Base-by-base conservation (phyloP, 257 asterid genomes). In the Echium plantagineum region DNA sequence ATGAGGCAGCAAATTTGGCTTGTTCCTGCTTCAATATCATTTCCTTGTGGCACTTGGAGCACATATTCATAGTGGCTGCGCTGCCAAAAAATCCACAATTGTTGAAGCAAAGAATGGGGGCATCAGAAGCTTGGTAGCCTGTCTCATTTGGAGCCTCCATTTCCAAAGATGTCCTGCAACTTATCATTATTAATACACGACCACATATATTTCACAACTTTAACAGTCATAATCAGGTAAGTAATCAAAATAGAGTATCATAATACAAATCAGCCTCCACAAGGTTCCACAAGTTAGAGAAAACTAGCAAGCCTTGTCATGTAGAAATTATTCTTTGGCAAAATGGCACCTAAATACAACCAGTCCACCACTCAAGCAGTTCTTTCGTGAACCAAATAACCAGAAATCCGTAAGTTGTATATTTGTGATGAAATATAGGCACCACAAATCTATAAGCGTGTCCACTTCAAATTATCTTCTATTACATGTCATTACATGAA, bases 11-110 rank as follows among this genome's bases (percentile, higher is more conserved):
- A 35, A 81, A 60, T 65, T 78, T 71, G 22, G 80, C 73, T 57
- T 75, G 82, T 60, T 78, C 78, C 68, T 78, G 78, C 58, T 78
- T 78, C 66, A 78, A 52, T n/a, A 75, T 51, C 66, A 74, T 69
- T 69, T 78, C 84, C 61, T 81, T 78, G 56, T 81, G 83, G 63
- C 87, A 81, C 66, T 81, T 81, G 59, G 87, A 81, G 63, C 84
- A 81, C 87, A 81, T 81, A 35, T 81, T 75, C 84, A 78, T 81
- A 26, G 84, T 81, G 16, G 87, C 73, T 5, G 82, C 76, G 52
- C 84, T 81, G 5, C 87, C 87, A n/a, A 81, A 81, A 71, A 81
- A 81, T 30, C 86, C 84, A 10, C 86, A 81, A 74, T 81, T 81
- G 76, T 78, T 81, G 73, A 81, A n/a, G 77, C 87, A 81, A 46